phyloP scores from a whole-genome alignment of 129 eudicot species.

The Flaveria ramosissima region DNA sequence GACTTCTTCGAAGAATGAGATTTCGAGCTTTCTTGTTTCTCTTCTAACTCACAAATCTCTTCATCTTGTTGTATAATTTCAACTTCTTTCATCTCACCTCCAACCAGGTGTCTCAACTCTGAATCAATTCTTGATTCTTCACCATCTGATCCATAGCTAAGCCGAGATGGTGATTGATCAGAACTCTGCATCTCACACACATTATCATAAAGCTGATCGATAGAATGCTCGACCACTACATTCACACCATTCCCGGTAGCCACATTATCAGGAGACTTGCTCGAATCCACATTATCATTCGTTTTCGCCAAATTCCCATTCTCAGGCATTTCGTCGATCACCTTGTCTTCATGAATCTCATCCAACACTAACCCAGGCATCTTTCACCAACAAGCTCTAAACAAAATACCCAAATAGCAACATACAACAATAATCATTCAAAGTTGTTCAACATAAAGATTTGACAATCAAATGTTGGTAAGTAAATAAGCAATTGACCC shows the following conservation, averaged over 20 bases:
- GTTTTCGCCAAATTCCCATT: conserved; percentile 38
- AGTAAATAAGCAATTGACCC: conserved; percentile 7
- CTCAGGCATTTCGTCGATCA: conserved; percentile 44
- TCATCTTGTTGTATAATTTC: conserved; percentile 83
- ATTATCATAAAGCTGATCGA: conserved; percentile 86
- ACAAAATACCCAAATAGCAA: conserved; percentile 30
- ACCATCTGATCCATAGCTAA: conserved; percentile 83
- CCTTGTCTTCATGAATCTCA: conserved; percentile 58
- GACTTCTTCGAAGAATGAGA: conserved; percentile 44
- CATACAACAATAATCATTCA: conserved; percentile 20
- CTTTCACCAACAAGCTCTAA: conserved; percentile 31
- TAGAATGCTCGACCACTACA: conserved; percentile 68
- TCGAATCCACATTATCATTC: conserved; percentile 49
- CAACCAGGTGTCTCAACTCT: conserved; percentile 80
- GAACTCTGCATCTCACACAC: conserved; percentile 99
- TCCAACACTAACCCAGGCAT: conserved; percentile 88
- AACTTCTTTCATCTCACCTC: conserved; percentile 90
- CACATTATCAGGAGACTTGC: conserved; percentile 42
- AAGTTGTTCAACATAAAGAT: conserved; percentile 9
- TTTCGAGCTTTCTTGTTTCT: conserved; percentile 46
- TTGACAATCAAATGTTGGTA: background rate
- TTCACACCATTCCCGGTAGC: conserved; percentile 37
- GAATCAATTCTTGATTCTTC: conserved; percentile 93
- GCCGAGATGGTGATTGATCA: conserved; percentile 87
- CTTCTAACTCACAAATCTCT: conserved; percentile 40